These are phyloP conservation scores for Suhomyces anneliseae DNA, from an alignment of 1,139 yeast genomes.

Conservation along the genomic window DNA sequence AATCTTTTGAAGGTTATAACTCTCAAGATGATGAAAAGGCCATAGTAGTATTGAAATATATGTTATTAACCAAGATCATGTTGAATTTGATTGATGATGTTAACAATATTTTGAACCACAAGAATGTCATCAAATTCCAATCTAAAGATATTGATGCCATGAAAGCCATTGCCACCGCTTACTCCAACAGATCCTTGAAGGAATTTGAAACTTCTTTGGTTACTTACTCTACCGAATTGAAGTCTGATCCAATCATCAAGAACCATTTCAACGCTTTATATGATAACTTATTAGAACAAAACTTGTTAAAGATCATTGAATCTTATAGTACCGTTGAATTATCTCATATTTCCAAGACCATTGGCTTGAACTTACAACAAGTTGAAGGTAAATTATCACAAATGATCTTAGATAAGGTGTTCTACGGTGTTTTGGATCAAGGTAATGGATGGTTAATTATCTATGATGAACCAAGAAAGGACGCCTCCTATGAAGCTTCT, in stretches of 20 bases:
- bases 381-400: constrained; percentile 94
- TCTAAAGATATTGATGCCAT: constrained; percentile 83
- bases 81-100: constrained; percentile 84
- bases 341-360: constrained; percentile 79
- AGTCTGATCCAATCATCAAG: constrained; percentile 84
- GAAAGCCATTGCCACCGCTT: constrained; percentile 90
- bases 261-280: constrained; percentile 91
- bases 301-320: constrained; percentile 89
- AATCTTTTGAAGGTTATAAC: constrained; percentile 86
- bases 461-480: constrained; percentile 85
- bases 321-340: constrained; percentile 95
- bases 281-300: constrained; percentile 90
- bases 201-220: constrained; percentile 84
- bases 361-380: constrained; percentile 84
- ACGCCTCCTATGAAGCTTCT: constrained; percentile 86
- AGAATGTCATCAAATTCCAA: constrained; percentile 78
- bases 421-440: constrained; percentile 94
- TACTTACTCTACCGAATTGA: constrained; percentile 71
- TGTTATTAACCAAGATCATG: constrained; percentile 93
- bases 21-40: constrained; percentile 65
- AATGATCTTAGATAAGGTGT: constrained; percentile 93
- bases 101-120: constrained; percentile 70
- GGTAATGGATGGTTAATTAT: constrained; percentile 97
- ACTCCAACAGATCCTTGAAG: constrained; percentile 82
- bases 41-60: constrained; percentile 80